phyloP scores from a whole-genome alignment of 108 stramenopile species.

The Fragilariopsis cylindrus region DNA sequence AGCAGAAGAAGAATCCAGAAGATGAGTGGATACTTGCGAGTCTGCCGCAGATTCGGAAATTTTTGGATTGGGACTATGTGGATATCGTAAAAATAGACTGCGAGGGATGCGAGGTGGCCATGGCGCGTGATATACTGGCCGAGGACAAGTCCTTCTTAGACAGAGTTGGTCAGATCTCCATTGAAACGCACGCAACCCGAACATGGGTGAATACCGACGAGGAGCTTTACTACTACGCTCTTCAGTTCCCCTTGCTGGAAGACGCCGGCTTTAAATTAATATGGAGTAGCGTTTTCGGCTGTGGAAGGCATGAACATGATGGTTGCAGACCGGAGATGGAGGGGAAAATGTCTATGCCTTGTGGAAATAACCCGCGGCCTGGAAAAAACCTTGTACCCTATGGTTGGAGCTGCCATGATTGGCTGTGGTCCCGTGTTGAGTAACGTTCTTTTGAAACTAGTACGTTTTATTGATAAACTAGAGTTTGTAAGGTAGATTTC shows the following conservation, averaged over 20 bases:
- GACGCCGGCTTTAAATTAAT: conserved; percentile 61
- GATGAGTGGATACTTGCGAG: conserved; percentile 55
- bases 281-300: conserved; percentile 43
- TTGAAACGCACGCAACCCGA: conserved; percentile 62
- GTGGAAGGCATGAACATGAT: conserved; percentile 51
- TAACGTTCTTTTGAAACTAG: too few species aligned
- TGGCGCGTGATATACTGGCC: conserved; percentile 56
- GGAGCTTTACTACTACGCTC: conserved; percentile 62
- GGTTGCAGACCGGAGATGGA: conserved; percentile 55
- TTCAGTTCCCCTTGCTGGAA: conserved; percentile 56
- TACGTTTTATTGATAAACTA: too few species aligned
- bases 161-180: conserved; percentile 59
- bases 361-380: conserved; percentile 52
- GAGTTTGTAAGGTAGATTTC: too few species aligned
- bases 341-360: conserved; percentile 40
- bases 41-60: conserved; percentile 47
- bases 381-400: conserved; percentile 37
- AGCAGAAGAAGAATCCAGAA: conserved; percentile 46
- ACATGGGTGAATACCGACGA: conserved; percentile 59
- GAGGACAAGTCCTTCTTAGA: conserved; percentile 62
- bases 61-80: conserved; percentile 42
- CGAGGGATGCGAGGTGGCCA: conserved; percentile 64
- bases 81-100: conserved; percentile 57
- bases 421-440: conserved; percentile 15
- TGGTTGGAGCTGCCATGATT: conserved; percentile 37